A percentile compares a stretch with the other conserved stretches of the same genome.
Evolutionary conservation across 192 early-diverging fungal genomes (phyloP).

Genomic region (Coemansia sp.): DNA sequence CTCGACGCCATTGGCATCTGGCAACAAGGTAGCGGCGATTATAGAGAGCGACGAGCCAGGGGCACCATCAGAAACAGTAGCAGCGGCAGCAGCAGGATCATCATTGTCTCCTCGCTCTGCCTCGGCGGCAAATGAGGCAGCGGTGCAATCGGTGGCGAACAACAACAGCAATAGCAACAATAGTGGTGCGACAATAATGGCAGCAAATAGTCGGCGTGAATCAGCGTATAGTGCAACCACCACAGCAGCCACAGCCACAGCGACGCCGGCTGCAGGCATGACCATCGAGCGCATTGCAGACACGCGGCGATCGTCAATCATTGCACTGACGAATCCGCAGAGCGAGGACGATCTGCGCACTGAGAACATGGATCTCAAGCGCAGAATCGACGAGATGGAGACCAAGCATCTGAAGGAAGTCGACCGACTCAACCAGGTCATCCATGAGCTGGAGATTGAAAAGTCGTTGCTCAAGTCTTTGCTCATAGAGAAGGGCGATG

Average conservation of each 20-base stretch:
- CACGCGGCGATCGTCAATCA: conserved; percentile 48
- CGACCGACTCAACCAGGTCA: conserved; percentile 25
- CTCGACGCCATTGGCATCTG: not conserved
- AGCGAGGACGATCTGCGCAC: conserved; percentile 34
- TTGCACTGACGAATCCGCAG: conserved; percentile 53
- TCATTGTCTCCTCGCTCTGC: no score
- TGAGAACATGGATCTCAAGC: conserved; percentile 46
- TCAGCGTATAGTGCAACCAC: not conserved
- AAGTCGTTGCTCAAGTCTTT: conserved; percentile 52
- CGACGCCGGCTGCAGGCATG: conserved; percentile 15
- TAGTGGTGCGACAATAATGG: not conserved
- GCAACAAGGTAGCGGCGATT: not conserved
- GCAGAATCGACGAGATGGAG: conserved; percentile 51
- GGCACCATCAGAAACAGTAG: no score
- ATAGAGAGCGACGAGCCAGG: no score
- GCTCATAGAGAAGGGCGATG: conserved; percentile 27
- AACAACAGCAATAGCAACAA: no score
- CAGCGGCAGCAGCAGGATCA: no score
- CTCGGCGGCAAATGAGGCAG: not conserved
- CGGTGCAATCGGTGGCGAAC: not conserved
- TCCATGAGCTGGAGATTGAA: conserved; percentile 50
- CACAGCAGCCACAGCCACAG: not conserved
- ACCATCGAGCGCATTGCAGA: conserved; percentile 15
- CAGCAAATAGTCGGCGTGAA: not conserved
- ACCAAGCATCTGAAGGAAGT: conserved; percentile 30